Conservation (phyloP, 176 grass and related monocot genomes). For the Lolium perenne region DNA sequence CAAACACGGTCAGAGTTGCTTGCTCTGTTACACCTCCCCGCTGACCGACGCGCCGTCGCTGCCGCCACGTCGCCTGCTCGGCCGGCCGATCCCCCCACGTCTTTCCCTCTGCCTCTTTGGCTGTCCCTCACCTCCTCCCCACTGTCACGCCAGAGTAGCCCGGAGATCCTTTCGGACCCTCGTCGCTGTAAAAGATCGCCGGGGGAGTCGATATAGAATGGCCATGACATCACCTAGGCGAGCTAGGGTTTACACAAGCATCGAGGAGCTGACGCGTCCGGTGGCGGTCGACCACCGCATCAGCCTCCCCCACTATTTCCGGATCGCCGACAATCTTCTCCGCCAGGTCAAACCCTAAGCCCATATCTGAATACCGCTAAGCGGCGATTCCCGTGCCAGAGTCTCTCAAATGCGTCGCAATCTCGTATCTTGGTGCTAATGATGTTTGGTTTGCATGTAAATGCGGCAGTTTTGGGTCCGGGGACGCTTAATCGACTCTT, state of each 20-base stretch:
- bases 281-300: conserved; percentile 86
- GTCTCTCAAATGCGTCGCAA: not conserved
- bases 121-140: not conserved
- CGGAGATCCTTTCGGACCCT: conserved; percentile 17
- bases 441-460: too few species aligned
- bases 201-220: conserved; percentile 1
- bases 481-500: not conserved
- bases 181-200: not conserved
- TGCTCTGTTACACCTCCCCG: too few species aligned
- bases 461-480: too few species aligned
- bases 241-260: conserved; percentile 52
- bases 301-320: conserved; percentile 81
- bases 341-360: conserved; percentile 66
- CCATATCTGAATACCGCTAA: not conserved
- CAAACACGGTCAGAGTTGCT: too few species aligned
- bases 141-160: not conserved
- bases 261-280: conserved; percentile 62
- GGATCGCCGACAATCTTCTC: conserved; percentile 90
- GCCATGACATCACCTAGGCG: conserved; percentile 27
- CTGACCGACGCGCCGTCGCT: too few species aligned
- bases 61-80: not conserved
- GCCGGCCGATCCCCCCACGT: not conserved
- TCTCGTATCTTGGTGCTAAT: not conserved
- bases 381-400: not conserved
- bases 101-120: not conserved